Evolutionary conservation across 345 rosid genomes (phyloP), one percentile per base, ranked within the genome.

Genomic region (Salix purpurea): DNA sequence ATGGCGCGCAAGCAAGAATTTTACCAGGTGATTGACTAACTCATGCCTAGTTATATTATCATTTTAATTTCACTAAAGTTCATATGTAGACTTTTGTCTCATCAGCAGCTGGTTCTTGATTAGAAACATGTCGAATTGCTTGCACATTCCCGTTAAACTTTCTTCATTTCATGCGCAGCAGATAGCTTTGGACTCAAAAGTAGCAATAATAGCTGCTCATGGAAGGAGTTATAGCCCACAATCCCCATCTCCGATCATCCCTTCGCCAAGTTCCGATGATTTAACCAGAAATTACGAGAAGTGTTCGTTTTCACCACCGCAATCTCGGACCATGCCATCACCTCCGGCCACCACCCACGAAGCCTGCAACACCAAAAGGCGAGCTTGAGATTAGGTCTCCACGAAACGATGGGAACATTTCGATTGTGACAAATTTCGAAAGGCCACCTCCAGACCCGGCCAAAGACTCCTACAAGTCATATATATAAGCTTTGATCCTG

Each of bases 381-480:
- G 50, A 67, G 50, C 50, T 67, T 0, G 52, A 37, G 50, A 39
- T 2, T 40, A 18, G 48, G 14, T 67, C 71, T 67, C 71, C 32
- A 39, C 37, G 70, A 48, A 37, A 67, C n/a, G 9, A n/a, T n/a
- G 61, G 26, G 9, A 5, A 23, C 48, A 12, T 67, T 10, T 67
- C 18, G 11, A 67, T 40, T 50, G 26, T 40, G n/a, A 5, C 52
- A 16, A 10, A 67, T n/a, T 39, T 37, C 23, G 52, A 26, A 67
- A 67, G 71, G 32, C 16, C 76, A 73, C 9, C 76, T 28, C 69
- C 44, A 30, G 46, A 64, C n/a, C 56, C 60, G 19, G 69, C 56
- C 32, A 30, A 30, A 30, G 28, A 11, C 69, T 7, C 44, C 28
- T 4, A 4, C 30, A 15, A 1, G 1, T 66, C 13, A 7, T 24